A percentile compares a stretch with the other conserved stretches of the same genome.
These are phyloP conservation scores for Lotmaria passim DNA, from an alignment of 208 protist genomes.

Conservation along the genomic window DNA sequence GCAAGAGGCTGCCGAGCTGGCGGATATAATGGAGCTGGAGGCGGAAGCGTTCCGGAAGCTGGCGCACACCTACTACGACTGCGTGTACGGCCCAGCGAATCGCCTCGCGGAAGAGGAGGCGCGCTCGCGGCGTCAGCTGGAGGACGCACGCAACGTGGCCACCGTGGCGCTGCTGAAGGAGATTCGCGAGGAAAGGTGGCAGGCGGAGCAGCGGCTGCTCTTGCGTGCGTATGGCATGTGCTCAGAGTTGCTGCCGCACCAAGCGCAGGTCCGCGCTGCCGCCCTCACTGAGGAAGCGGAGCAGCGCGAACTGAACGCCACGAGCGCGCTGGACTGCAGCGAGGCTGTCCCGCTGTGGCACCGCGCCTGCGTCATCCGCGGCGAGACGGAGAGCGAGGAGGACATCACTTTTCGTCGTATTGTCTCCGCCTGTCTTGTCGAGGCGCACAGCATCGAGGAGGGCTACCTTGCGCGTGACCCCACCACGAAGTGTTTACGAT, in stretches of 20 bases:
- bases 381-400: slow-evolving; percentile 76
- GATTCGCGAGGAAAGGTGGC: slow-evolving; percentile 36
- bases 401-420: slow-evolving; percentile 59
- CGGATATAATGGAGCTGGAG: slow-evolving; percentile 40
- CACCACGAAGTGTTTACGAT: slow-evolving; percentile 22
- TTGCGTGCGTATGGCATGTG: slow-evolving; percentile 39
- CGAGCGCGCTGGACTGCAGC: slow-evolving; percentile 32
- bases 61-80: slow-evolving; percentile 35
- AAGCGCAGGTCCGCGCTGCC: slow-evolving; percentile 21
- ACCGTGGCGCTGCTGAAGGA: slow-evolving; percentile 30
- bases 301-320: neutral
- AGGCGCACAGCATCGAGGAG: slow-evolving; percentile 51
- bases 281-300: neutral
- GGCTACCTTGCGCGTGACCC: slow-evolving; percentile 41
- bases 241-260: slow-evolving; percentile 34
- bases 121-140: slow-evolving; percentile 45
- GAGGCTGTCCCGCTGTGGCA: slow-evolving; percentile 68
- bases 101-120: slow-evolving; percentile 40
- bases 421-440: slow-evolving; percentile 43
- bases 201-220: slow-evolving; percentile 53
- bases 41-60: slow-evolving; percentile 27
- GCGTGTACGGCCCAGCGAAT: slow-evolving; percentile 20
- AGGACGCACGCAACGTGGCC: slow-evolving; percentile 41
- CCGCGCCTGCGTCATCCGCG: slow-evolving; percentile 59
- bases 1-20: slow-evolving; percentile 41